Evolutionary conservation across 192 early-diverging fungal species (phyloP), one percentile per base, ranked within the genome.

Genomic region (Coemansia sp.): DNA sequence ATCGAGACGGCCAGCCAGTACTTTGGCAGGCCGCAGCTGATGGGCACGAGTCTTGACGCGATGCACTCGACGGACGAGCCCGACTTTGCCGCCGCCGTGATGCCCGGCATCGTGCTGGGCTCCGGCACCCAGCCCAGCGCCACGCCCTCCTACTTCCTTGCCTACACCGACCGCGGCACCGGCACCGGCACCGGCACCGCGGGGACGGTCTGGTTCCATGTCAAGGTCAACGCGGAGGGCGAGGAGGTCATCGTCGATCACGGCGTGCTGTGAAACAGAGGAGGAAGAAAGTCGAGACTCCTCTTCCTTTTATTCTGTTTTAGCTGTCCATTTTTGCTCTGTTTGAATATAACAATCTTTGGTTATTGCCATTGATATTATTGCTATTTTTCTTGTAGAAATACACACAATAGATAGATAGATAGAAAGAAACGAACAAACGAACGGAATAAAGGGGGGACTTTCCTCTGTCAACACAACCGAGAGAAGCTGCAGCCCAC

Each of bases 181-280:
- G 63, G 41, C 7, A 58, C 51, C 2, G 53, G 20, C 1, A 1
- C 20, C 9, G 66, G 41, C 12, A 58, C 45, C 0, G 53, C 65
- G 37, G 68, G 65, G 63, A 58, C 66, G 4, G 51, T 80, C 61
- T 80, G 77, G 77, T 72, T 80, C 72, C 60, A 80, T 12, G 65
- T 80, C 16, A 25, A 75, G 50, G 63, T 74, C 8, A 60, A 38
- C 16, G 8, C 50, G 1, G 39, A 71, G 5, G 69, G 66, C 45
- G 53, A 72, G n/a, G 77, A 80, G 41, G 39, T 69, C 37, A 14
- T 80, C 32, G 37, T 41, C 0, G 48, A 53, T 68, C 72, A 62
- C 63, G 69, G 61, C 58, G 60, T 40, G 16, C 61, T 8, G 38
- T 53, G 32, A 1, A 20, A n/a, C 1, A 60, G n/a, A n/a, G n/a